phyloP scores from a whole-genome alignment of 2,329 filamentous ascomycete species.

The Truncatella angustata region DNA sequence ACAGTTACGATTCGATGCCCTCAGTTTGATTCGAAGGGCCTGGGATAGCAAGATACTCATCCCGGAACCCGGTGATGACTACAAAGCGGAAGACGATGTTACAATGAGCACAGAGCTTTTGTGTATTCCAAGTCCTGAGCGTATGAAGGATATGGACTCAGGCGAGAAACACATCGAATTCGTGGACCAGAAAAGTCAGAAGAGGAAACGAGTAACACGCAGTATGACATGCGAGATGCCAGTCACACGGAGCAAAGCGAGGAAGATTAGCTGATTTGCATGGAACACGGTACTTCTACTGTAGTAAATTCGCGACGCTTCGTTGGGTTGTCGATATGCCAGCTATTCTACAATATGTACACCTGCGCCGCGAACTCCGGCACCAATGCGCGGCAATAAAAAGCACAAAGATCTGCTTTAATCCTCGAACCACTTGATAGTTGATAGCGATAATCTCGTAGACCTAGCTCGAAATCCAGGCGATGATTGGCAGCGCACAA shows the following conservation, averaged over 20 bases:
- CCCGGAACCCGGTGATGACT: neutral
- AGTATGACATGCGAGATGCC: neutral
- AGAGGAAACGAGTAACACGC: neutral
- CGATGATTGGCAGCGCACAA: too few species aligned
- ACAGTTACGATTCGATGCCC: neutral
- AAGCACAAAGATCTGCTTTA: too few species aligned
- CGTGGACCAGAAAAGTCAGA: neutral
- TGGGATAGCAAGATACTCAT: neutral
- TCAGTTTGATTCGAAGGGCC: neutral
- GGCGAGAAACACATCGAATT: neutral
- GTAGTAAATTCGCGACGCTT: too few species aligned
- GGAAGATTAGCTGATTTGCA: neutral
- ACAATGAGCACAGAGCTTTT: neutral
- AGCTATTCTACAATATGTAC: too few species aligned
- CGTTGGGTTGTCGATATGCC: too few species aligned
- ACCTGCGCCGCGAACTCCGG: too few species aligned
- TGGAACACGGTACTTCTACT: too few species aligned
- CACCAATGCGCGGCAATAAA: too few species aligned
- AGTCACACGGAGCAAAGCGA: neutral
- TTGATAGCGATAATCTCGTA: too few species aligned
- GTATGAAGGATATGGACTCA: neutral
- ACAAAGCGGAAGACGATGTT: neutral
- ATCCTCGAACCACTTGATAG: too few species aligned
- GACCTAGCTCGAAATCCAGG: too few species aligned
- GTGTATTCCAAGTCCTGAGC: neutral